These are phyloP conservation scores for Acacia melanoxylon DNA, from an alignment of 306 rosid species.

Conservation along the genomic window DNA sequence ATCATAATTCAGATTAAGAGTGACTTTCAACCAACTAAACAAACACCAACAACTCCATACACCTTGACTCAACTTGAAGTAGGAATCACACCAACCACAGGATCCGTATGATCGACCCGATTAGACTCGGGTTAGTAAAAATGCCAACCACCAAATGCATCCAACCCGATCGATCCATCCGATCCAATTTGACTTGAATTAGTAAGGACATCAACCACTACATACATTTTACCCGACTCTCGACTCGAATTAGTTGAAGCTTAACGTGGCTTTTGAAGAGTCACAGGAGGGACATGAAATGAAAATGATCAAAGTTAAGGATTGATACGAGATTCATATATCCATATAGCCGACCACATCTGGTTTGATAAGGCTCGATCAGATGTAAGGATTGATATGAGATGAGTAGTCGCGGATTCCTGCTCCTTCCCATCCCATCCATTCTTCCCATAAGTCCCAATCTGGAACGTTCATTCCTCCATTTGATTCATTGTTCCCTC, in stretches of 20 bases:
- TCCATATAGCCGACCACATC: no score
- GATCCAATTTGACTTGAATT: not conserved
- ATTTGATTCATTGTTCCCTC: conserved; percentile 53
- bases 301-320: conserved; percentile 53
- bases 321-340: conserved; percentile 57
- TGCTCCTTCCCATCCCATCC: conserved; percentile 99
- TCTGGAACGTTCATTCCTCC: conserved; percentile 71
- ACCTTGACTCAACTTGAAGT: not conserved
- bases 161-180: not conserved
- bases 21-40: not conserved
- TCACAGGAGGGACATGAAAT: not conserved
- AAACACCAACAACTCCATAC: conserved; percentile 5
- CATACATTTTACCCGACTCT: not conserved
- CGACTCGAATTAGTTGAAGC: not conserved
- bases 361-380: not conserved
- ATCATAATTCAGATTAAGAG: not conserved
- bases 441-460: conserved; percentile 88
- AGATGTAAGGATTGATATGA: conserved; percentile 85
- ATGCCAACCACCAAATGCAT: not conserved
- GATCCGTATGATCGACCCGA: not conserved
- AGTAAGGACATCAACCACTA: not conserved
- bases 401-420: conserved; percentile 84
- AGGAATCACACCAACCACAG: not conserved
- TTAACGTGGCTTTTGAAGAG: not conserved
- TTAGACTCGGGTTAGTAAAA: not conserved